A percentile compares a stretch with the other conserved stretches of the same genome.
Conservation (phyloP, 495 filamentous ascomycete genomes). For the Neurospora intermedia region DNA sequence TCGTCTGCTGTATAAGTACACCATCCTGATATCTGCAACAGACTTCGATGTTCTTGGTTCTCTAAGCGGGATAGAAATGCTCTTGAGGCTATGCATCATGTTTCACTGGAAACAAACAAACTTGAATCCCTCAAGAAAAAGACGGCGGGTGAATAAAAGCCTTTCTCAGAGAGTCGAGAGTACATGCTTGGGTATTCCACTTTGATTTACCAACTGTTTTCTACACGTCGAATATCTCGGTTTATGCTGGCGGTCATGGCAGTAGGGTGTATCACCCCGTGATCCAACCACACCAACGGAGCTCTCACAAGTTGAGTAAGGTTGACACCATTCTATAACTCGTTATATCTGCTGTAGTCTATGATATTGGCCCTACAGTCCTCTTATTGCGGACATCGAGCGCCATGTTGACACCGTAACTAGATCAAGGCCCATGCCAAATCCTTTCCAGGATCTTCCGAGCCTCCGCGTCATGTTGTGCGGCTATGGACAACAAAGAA, state of each 20-base stretch:
- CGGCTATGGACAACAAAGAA: background rate
- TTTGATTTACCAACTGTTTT: slow-evolving; percentile 5
- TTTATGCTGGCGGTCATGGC: background rate
- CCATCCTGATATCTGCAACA: background rate
- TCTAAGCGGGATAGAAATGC: background rate
- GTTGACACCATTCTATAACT: background rate
- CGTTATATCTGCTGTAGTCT: background rate
- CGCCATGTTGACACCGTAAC: background rate
- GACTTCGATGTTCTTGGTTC: background rate
- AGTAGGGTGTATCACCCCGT: background rate
- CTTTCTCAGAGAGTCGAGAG: slow-evolving; percentile 34
- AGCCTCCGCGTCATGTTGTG: background rate
- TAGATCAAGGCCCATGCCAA: background rate
- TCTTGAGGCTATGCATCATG: slow-evolving; percentile 1
- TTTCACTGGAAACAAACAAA: slow-evolving; percentile 33
- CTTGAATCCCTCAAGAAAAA: slow-evolving; percentile 25
- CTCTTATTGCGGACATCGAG: background rate
- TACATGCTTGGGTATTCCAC: slow-evolving; percentile 32
- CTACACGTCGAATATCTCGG: no score
- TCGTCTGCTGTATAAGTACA: background rate
- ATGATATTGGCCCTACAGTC: background rate
- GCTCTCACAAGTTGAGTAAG: background rate
- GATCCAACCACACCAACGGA: background rate
- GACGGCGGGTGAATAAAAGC: slow-evolving; percentile 19
- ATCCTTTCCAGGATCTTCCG: background rate